Percentiles rank a stretch among this genome's conserved stretches.
Evolutionary conservation across 2,329 filamentous ascomycete species (phyloP).

Genomic region (Colletotrichum destructivum): DNA sequence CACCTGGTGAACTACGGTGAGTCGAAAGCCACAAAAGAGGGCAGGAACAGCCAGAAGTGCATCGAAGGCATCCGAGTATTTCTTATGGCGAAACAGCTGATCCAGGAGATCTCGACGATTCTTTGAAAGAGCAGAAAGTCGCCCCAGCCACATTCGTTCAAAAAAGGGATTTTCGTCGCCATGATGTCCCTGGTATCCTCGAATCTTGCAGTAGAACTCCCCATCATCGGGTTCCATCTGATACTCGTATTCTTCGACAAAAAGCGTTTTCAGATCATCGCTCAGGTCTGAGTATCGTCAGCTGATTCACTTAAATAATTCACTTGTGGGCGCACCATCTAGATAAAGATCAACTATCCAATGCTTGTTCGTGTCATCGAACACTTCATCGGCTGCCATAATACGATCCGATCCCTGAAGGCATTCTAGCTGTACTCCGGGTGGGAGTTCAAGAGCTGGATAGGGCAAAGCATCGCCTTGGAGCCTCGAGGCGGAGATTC

Average conservation of each 20-base stretch:
- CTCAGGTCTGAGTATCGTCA: slow-evolving; percentile 6
- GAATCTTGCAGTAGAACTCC: slow-evolving; percentile 18
- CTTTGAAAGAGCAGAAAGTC: slow-evolving; percentile 17
- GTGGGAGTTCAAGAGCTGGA: not conserved
- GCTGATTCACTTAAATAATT: not conserved
- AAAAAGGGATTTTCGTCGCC: slow-evolving; percentile 9
- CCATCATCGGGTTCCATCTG: slow-evolving; percentile 5
- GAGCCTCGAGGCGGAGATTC: not conserved
- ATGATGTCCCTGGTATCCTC: slow-evolving; percentile 3
- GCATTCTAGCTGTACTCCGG: slow-evolving; percentile 14
- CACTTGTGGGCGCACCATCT: not conserved
- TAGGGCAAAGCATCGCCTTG: slow-evolving; percentile 1
- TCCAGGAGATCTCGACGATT: not conserved
- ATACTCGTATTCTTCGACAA: slow-evolving; percentile 13
- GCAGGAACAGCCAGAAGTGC: slow-evolving; percentile 5
- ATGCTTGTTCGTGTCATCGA: slow-evolving; percentile 1
- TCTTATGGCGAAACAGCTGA: slow-evolving; percentile 15
- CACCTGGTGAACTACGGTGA: slow-evolving; percentile 5
- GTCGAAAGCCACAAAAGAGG: slow-evolving; percentile 12
- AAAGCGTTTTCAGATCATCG: slow-evolving; percentile 5
- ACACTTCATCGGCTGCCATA: slow-evolving; percentile 7
- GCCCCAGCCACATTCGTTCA: slow-evolving; percentile 8
- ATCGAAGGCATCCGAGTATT: slow-evolving; percentile 6
- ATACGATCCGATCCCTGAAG: slow-evolving; percentile 11
- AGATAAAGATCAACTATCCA: slow-evolving; percentile 14